A percentile compares a stretch with the other conserved stretches of the same genome.
phyloP scores from a whole-genome alignment of 2,329 filamentous ascomycete species.

The Aspergillus arachidicola region DNA sequence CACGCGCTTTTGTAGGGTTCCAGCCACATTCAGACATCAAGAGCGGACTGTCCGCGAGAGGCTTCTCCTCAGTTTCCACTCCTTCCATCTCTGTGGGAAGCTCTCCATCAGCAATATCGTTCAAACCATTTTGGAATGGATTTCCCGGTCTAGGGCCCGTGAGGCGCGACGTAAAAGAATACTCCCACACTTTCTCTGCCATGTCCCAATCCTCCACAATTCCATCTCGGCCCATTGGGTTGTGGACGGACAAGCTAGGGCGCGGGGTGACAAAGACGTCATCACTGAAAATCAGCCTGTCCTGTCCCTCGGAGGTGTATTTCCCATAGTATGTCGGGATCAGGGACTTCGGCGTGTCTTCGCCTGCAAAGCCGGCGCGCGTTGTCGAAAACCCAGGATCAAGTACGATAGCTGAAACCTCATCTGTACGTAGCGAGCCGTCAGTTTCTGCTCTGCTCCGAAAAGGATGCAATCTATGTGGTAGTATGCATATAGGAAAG shows the following conservation, averaged over 20 bases:
- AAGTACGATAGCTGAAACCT: constrained; percentile 94
- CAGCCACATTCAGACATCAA: constrained; percentile 93
- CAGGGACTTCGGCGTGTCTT: constrained; percentile 94
- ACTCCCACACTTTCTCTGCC: constrained; percentile 86
- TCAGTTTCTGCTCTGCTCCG: constrained; percentile 7
- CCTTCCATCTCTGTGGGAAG: constrained; percentile 65
- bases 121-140: constrained; percentile 75
- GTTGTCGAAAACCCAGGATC: constrained; percentile 90
- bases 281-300: constrained; percentile 77
- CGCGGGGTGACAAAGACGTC: constrained; percentile 81
- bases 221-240: constrained; percentile 87
- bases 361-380: constrained; percentile 94
- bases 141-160: constrained; percentile 73
- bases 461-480: background rate
- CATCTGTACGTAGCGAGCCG: constrained; percentile 61
- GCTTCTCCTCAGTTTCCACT: constrained; percentile 68
- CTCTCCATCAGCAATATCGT: constrained; percentile 63
- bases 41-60: constrained; percentile 84
- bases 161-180: constrained; percentile 84
- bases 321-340: constrained; percentile 87
- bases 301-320: constrained; percentile 54
- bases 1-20: constrained; percentile 83
- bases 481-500: background rate
- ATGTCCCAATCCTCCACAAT: constrained; percentile 96
- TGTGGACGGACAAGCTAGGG: constrained; percentile 77